Conservation (phyloP, 495 filamentous ascomycete species). For the Cladorrhinum samala region DNA sequence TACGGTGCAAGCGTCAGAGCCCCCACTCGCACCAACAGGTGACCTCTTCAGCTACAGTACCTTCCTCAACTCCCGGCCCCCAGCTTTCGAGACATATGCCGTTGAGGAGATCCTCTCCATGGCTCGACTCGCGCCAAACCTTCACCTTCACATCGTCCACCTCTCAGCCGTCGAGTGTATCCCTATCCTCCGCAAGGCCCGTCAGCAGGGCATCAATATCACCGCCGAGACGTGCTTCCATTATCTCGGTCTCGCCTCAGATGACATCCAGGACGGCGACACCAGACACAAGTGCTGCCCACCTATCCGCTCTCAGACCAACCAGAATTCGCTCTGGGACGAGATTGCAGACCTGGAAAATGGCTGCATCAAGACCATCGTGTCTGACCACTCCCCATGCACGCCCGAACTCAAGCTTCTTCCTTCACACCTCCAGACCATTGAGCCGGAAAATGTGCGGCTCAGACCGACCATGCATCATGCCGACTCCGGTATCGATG, state of each 20-base stretch:
- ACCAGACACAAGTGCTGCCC: conserved; percentile 98
- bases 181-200: conserved; percentile 74
- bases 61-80: conserved; percentile 86
- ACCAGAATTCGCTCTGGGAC: conserved; percentile 85
- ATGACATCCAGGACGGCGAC: conserved; percentile 81
- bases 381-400: conserved; percentile 96
- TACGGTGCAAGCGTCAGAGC: conserved; percentile 62
- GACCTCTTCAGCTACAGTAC: conserved; percentile 77
- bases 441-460: conserved; percentile 16
- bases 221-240: conserved; percentile 98
- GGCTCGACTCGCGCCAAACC: conserved; percentile 70
- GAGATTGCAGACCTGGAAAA: conserved; percentile 60
- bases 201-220: conserved; percentile 74
- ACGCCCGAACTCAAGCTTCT: conserved; percentile 91
- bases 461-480: conserved; percentile 31
- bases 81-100: conserved; percentile 86
- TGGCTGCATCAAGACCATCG: conserved; percentile 83
- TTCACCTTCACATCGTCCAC: conserved; percentile 92
- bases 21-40: conserved; percentile 68
- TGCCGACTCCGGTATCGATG: conserved; percentile 42
- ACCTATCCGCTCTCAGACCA: conserved; percentile 75
- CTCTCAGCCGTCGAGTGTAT: conserved; percentile 91
- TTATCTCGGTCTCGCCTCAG: conserved; percentile 86
- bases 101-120: conserved; percentile 79
- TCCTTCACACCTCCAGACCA: conserved; percentile 51